phyloP scores from a whole-genome alignment of 306 rosid species.

The Dryas drummondii region DNA sequence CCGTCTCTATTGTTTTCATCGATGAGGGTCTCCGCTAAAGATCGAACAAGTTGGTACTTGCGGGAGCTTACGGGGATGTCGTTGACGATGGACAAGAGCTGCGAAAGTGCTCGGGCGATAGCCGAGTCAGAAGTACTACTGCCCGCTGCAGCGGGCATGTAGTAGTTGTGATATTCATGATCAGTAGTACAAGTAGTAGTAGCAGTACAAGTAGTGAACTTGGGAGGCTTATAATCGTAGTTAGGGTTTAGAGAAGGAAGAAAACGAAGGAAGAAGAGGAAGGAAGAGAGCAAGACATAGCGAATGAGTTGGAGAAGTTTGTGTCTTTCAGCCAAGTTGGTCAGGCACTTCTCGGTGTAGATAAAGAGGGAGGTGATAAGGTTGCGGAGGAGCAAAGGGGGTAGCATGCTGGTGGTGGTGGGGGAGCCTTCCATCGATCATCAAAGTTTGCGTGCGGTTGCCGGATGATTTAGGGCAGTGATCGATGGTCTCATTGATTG shows the following conservation, averaged over 20 bases:
- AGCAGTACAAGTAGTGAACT: no score
- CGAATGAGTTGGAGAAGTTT: slow-evolving; percentile 52
- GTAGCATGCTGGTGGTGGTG: not conserved
- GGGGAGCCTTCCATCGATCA: no score
- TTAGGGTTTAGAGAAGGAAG: slow-evolving; percentile 36
- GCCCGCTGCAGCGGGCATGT: not conserved
- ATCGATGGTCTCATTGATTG: not conserved
- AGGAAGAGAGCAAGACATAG: slow-evolving; percentile 26
- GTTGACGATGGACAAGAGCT: slow-evolving; percentile 47
- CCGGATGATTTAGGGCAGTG: not conserved
- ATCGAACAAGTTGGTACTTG: slow-evolving; percentile 67
- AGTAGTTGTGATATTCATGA: not conserved
- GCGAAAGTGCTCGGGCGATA: slow-evolving; percentile 68
- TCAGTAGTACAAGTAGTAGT: no score
- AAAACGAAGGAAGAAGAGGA: slow-evolving; percentile 50
- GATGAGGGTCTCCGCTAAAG: slow-evolving; percentile 60
- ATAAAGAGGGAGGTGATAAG: slow-evolving; percentile 36
- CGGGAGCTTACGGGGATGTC: slow-evolving; percentile 72
- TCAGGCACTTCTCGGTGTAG: slow-evolving; percentile 37
- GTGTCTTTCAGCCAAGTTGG: slow-evolving; percentile 33
- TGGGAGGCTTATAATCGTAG: not conserved
- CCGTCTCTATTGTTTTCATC: slow-evolving; percentile 55
- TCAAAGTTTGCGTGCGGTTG: no score
- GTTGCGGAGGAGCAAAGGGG: slow-evolving; percentile 51
- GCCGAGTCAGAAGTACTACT: slow-evolving; percentile 27